Evolutionary conservation across 306 rosid species (phyloP).

Genomic region (Pyrus pyrifolia): DNA sequence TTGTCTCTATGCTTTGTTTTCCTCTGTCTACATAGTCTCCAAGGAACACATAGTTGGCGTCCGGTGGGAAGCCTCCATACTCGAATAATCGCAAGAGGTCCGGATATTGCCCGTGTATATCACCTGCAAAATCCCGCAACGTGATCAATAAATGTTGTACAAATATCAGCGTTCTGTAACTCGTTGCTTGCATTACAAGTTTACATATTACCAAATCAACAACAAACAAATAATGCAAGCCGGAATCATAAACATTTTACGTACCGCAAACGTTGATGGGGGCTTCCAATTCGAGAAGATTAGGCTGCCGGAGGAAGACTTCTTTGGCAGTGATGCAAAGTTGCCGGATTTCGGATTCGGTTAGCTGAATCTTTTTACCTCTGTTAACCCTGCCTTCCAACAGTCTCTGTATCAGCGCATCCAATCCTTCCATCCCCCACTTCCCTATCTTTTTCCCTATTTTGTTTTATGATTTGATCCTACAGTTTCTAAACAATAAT

Average conservation of each 20-base stretch:
- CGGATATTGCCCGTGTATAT: constrained; percentile 88
- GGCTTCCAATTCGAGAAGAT: constrained; percentile 74
- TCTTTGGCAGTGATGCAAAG: constrained; percentile 69
- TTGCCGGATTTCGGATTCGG: constrained; percentile 71
- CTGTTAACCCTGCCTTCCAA: constrained; percentile 62
- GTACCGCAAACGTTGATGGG: constrained; percentile 91
- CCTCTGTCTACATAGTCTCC: constrained; percentile 98
- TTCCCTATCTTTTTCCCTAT: neutral
- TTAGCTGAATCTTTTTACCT: constrained; percentile 57
- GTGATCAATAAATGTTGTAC: neutral
- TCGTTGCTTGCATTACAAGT: neutral
- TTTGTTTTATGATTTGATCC: neutral
- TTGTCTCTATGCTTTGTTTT: constrained; percentile 82
- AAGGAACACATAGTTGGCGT: constrained; percentile 66
- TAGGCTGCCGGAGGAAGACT: constrained; percentile 69
- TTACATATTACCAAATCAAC: neutral
- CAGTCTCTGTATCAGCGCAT: constrained; percentile 65
- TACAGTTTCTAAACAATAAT: neutral
- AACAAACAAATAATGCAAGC: neutral
- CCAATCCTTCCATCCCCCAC: constrained; percentile 75
- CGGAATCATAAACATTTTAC: neutral
- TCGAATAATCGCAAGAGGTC: constrained; percentile 76
- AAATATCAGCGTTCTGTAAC: neutral
- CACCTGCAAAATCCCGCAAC: constrained; percentile 34
- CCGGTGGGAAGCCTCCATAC: constrained; percentile 82